Base-by-base conservation (phyloP, 2,329 filamentous ascomycete species). In the Orbilia ellipsospora region DNA sequence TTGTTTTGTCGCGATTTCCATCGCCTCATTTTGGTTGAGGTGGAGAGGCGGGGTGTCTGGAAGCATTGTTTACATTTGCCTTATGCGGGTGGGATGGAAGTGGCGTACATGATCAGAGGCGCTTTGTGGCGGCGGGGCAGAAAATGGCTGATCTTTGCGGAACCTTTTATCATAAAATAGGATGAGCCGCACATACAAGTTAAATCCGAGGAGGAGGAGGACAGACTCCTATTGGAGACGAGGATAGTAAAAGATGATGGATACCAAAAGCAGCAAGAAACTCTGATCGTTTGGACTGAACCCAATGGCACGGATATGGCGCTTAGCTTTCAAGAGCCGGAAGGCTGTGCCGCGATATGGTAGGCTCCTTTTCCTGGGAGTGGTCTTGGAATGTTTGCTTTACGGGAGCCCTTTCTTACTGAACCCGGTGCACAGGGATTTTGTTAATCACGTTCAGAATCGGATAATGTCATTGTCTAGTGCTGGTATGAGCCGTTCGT, bases 221-320 rank as follows among this genome's bases (percentile, higher is more conserved):
- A 91, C 63, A 89, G 92, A 78, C 88, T 93, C 78, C 86, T 99
- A 44, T 86, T 99, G 73, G 92, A 97, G 83, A 97, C 94, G 44
- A 91, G 88, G 81, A 96, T 99, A 78, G 89, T 89, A 77, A 96
- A 93, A 82, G 94, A 97, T 81, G 94, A 98, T 88, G 92, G 92
- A 73, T 98, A 98, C 82, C 94, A 98, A 84, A 97, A 97, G 84
- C 95, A 99, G 83, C 94, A 98, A 90, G 94, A 98, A 82, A 99
- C 95, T 2, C 88, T 99, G 76, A 98, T 99, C 77, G 94, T 99
- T 76, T 99, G 95, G 95, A 97, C 94, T 45, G 95, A 98, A 82
- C 88, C 89, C 73, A 95, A 90, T 84, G 91, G 91, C 72, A 89
- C 94, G 67, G 95, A 99, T 82, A 98, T 99, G 95, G 95, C 95